Percentiles rank a stretch among this genome's conserved stretches.
Evolutionary conservation across 441 rosid species (phyloP).

Genomic region (Gossypium davidsonii): DNA sequence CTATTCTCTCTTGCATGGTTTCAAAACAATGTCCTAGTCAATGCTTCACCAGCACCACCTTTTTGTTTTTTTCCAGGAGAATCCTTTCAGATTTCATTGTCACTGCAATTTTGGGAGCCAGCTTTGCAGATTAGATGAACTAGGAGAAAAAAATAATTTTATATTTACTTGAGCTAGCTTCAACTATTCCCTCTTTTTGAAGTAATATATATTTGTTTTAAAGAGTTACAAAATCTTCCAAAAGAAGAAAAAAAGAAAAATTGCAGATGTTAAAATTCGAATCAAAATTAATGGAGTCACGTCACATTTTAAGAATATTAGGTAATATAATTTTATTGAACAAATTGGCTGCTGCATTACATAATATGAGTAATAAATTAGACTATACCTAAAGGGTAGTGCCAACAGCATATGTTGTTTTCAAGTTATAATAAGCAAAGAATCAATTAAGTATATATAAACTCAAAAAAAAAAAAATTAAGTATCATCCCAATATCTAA

Average conservation of each 20-base stretch:
- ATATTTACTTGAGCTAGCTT: background rate
- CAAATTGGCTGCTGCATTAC: background rate
- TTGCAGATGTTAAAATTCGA: too few species aligned
- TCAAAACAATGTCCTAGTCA: background rate
- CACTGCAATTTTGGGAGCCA: constrained; percentile 1
- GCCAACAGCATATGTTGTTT: constrained; percentile 36
- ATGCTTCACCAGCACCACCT: background rate
- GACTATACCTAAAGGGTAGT: constrained; percentile 15
- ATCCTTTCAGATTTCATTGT: background rate
- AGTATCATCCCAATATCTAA: constrained; percentile 1
- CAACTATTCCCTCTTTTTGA: background rate
- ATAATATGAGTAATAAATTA: background rate
- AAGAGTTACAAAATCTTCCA: background rate
- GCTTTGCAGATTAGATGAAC: background rate
- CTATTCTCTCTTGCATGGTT: background rate
- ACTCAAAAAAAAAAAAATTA: background rate
- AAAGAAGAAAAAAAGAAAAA: too few species aligned
- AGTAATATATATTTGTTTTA: background rate
- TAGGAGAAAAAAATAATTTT: background rate
- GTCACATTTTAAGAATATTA: too few species aligned
- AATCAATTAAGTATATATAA: constrained; percentile 5
- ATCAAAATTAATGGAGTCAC: background rate
- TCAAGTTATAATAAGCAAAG: background rate
- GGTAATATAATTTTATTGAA: background rate
- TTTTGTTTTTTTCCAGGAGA: background rate